Conservation (phyloP, 2,329 filamentous ascomycete genomes). For the Blastomyces gilchristii region DNA sequence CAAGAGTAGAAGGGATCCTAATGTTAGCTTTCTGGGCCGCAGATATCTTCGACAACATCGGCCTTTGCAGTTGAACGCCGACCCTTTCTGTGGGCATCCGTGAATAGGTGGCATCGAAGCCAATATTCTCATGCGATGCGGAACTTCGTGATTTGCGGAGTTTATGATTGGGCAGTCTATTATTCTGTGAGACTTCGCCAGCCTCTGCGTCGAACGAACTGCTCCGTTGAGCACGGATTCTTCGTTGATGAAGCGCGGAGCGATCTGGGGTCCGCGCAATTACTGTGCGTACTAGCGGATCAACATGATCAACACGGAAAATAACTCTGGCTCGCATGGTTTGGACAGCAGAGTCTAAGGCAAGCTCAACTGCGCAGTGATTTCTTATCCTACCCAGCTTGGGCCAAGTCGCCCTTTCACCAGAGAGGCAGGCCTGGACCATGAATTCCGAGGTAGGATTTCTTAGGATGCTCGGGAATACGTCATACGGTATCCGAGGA, state of each 20-base stretch:
- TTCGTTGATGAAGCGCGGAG: background rate
- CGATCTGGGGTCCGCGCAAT: background rate
- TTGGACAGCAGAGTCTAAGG: constrained; percentile 44
- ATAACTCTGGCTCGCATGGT: constrained; percentile 32
- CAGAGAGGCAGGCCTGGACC: constrained; percentile 62
- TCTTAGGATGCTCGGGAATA: constrained; percentile 65
- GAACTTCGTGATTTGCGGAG: constrained; percentile 8
- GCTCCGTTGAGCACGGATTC: background rate
- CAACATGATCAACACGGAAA: constrained; percentile 23
- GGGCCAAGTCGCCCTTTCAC: constrained; percentile 85
- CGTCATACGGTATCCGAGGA: constrained; percentile 62
- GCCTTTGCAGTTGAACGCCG: background rate
- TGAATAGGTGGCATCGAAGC: background rate
- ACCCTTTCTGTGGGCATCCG: background rate
- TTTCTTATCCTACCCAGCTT: constrained; percentile 77
- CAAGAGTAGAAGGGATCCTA: background rate
- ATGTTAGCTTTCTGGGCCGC: background rate
- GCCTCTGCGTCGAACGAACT: constrained; percentile 4
- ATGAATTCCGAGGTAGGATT: constrained; percentile 86
- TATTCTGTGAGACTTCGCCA: background rate
- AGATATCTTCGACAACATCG: background rate
- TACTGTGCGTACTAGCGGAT: constrained; percentile 16
- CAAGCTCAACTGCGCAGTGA: constrained; percentile 78
- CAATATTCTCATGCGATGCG: background rate
- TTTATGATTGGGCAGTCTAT: background rate